A percentile compares a stretch with the other conserved stretches of the same genome.
Conservation (phyloP, 306 rosid species). For the Styphnolobium japonicum region DNA sequence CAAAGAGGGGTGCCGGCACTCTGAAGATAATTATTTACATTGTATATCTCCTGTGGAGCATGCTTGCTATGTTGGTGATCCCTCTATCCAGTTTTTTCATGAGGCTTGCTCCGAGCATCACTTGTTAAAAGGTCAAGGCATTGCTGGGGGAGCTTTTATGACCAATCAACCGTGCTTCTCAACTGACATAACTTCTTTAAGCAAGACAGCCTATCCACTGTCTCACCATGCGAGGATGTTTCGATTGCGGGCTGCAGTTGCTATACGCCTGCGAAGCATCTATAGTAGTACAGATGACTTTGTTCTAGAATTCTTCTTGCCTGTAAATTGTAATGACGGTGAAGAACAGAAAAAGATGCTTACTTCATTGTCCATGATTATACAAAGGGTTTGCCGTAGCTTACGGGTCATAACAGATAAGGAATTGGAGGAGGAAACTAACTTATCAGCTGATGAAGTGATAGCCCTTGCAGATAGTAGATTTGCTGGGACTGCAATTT, state of each 20-base stretch:
- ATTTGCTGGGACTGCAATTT: constrained; percentile 22
- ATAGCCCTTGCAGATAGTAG: constrained; percentile 22
- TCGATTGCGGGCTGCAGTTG: constrained; percentile 76
- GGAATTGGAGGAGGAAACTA: constrained; percentile 59
- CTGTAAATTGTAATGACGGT: constrained; percentile 61
- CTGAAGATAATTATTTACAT: constrained; percentile 60
- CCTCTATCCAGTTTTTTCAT: constrained; percentile 49
- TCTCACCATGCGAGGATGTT: constrained; percentile 88
- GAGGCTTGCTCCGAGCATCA: constrained; percentile 99
- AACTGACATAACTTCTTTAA: constrained; percentile 56
- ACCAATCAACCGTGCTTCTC: constrained; percentile 87
- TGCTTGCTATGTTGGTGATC: constrained; percentile 81
- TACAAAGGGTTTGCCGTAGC: constrained; percentile 62
- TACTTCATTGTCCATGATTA: constrained; percentile 65
- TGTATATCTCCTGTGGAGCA: constrained; percentile 91
- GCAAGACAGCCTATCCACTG: constrained; percentile 81
- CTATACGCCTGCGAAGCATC: constrained; percentile 85
- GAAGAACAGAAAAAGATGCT: constrained; percentile 82
- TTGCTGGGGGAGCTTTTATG: constrained; percentile 79
- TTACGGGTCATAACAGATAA: constrained; percentile 70
- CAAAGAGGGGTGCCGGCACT: constrained; percentile 79
- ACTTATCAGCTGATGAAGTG: constrained; percentile 34
- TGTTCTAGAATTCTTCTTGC: constrained; percentile 96
- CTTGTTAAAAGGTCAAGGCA: constrained; percentile 90
- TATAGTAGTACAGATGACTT: constrained; percentile 56